Evolutionary conservation across 1,284 basidiomycete species (phyloP).

Genomic region (Mycosarcoma maydis): DNA sequence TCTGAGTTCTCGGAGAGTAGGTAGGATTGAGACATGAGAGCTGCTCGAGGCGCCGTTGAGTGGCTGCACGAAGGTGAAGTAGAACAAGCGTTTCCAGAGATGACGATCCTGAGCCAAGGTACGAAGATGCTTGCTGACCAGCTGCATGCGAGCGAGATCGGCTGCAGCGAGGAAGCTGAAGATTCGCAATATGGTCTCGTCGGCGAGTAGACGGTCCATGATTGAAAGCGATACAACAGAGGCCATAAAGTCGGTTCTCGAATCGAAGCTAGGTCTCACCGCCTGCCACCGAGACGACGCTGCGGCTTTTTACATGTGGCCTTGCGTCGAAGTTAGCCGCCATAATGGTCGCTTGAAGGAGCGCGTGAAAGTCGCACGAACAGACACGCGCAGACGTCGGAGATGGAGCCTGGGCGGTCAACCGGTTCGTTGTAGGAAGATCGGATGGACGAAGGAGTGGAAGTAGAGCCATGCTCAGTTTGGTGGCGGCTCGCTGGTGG

Average conservation of each 20-base stretch:
- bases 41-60: background rate
- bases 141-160: slow-evolving; percentile 25
- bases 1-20: slow-evolving; percentile 33
- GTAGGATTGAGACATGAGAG: slow-evolving; percentile 1
- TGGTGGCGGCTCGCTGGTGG: no score
- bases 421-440: no score
- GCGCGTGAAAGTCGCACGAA: no score
- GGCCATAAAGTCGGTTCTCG: no score
- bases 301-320: no score
- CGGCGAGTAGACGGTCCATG: slow-evolving; percentile 25
- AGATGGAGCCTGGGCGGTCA: no score
- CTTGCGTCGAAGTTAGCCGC: no score
- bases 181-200: slow-evolving; percentile 34
- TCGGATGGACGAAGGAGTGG: no score
- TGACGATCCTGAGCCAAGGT: slow-evolving; percentile 38
- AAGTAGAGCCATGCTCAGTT: no score
- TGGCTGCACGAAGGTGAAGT: slow-evolving; percentile 26
- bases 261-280: background rate
- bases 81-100: slow-evolving; percentile 44
- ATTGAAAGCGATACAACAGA: background rate
- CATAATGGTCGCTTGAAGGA: no score
- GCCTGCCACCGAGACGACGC: no score
- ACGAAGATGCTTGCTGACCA: slow-evolving; percentile 21
- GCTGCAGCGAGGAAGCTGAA: slow-evolving; percentile 25
- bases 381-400: no score